Percentiles rank a stretch among this genome's conserved stretches.
These are phyloP conservation scores for Lagenaria siceraria DNA, from an alignment of 306 rosid genomes.

Conservation along the genomic window DNA sequence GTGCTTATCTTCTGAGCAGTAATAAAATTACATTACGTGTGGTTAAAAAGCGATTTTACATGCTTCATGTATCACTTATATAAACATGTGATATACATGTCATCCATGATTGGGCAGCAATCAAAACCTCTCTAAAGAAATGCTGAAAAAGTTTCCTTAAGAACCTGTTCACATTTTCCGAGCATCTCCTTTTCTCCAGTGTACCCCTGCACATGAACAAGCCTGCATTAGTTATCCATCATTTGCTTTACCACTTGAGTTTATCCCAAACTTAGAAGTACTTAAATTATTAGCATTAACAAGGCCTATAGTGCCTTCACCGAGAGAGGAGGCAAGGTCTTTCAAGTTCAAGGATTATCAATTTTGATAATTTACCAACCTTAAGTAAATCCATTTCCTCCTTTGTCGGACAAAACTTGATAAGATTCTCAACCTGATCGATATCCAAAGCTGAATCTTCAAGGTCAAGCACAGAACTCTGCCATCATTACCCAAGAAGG, in stretches of 20 bases:
- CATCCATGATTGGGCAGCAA: neutral
- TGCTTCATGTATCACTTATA: neutral
- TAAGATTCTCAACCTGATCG: constrained; percentile 82
- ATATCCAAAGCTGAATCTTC: constrained; percentile 64
- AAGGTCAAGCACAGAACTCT: constrained; percentile 71
- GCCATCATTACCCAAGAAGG: constrained; percentile 13
- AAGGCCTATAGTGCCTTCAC: neutral
- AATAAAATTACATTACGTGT: neutral
- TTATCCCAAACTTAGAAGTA: neutral
- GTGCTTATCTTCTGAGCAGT: neutral
- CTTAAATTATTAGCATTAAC: neutral
- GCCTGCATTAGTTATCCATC: neutral
- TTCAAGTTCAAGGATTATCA: constrained; percentile 13
- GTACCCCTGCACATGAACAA: constrained; percentile 43
- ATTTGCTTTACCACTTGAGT: neutral
- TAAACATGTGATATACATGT: neutral
- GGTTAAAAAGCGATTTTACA: neutral
- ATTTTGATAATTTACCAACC: constrained; percentile 29
- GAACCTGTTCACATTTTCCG: constrained; percentile 96
- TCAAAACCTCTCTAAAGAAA: constrained; percentile 3
- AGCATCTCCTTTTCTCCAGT: constrained; percentile 75
- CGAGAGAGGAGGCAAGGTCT: neutral
- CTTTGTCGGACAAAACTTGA: constrained; percentile 84
- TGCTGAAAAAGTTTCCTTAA: constrained; percentile 1
- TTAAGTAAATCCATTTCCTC: constrained; percentile 88